Base-by-base conservation (phyloP, 2,329 filamentous ascomycete species). In the Hypoxylon sp. region DNA sequence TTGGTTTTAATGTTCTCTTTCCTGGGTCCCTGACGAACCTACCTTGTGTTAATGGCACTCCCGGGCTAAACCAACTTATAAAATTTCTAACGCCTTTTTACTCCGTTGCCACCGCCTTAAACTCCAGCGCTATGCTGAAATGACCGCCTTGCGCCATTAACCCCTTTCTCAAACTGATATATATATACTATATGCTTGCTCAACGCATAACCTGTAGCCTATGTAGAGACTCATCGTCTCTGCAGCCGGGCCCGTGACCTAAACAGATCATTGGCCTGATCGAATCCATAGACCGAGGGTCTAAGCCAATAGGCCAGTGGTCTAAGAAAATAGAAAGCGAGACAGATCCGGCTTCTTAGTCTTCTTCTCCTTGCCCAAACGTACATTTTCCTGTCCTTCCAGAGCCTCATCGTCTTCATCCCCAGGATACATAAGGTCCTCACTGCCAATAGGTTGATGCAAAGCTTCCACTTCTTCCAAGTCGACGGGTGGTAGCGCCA, bases 371-470 rank as follows among this genome's bases (percentile, higher is more conserved):
- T 69, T 71, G 9, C 22, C 26, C 8, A 55, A 58, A 3, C 67
- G 68, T 22, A 65, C 33, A 22, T 74, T 73, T 54, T 76, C 75
- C 6, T 69, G 69, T 2, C 78, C 77, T 1, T 69, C 59, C 17
- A 52, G 59, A 26, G 39, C 65, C 14, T 78, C 77, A 9, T 79
- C 74, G 22, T 75, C 71, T 35, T 84, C 82, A 67, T 85, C 87
- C 74, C 85, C 85, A 26, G 84, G 84, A 13, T 86, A 77, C 67
- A 89, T 83, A 60, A 87, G 81, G 63, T 90, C 87, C 74, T 90
- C 87, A 72, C 87, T 89, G 13, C 87, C 87, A 5, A 79, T 69
- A 10, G 80, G 66, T 58, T 73, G 75, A 71, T 87, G 86, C 46
- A 88, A 75, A 1, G 85, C 84, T 71, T 84, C 84, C 3, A 88